Conservation (phyloP, 768 basidiomycete genomes). For the Mycena galopus region DNA sequence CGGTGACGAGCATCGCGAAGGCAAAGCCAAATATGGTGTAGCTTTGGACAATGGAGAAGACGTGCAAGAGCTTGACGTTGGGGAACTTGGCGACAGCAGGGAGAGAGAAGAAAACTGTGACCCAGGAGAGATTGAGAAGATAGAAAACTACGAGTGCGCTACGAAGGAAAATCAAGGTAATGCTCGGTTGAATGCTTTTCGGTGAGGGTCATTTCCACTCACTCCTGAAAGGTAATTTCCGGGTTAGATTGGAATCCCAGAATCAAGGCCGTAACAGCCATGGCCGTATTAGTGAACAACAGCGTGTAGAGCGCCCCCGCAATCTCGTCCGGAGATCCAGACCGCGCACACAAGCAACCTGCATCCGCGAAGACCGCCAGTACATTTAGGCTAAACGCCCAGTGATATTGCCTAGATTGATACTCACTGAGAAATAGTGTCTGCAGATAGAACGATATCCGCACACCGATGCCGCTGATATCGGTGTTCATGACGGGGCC, state of each 20-base stretch:
- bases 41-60: conserved; percentile 37
- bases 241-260: conserved; percentile 33
- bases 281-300: conserved; percentile 36
- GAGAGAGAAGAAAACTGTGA: not conserved
- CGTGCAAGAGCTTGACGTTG: conserved; percentile 7
- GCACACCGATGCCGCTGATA: conserved; percentile 37
- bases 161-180: no score
- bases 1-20: conserved; percentile 30
- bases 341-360: conserved; percentile 38
- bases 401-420: no score
- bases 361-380: no score
- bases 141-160: conserved; percentile 39
- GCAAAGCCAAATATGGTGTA: conserved; percentile 38
- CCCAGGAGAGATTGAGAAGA: conserved; percentile 10
- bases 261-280: conserved; percentile 39
- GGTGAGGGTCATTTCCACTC: no score
- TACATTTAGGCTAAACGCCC: no score
- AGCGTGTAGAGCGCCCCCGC: conserved; percentile 36
- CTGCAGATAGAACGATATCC: conserved; percentile 38
- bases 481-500: conserved; percentile 33
- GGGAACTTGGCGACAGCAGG: not conserved
- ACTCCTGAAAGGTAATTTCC: conserved; percentile 40
- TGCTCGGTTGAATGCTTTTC: no score
- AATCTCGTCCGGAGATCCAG: conserved; percentile 30
- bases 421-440: conserved; percentile 31